phyloP scores from a whole-genome alignment of 352 stramenopile genomes.

The Globisporangium paroecandrum region DNA sequence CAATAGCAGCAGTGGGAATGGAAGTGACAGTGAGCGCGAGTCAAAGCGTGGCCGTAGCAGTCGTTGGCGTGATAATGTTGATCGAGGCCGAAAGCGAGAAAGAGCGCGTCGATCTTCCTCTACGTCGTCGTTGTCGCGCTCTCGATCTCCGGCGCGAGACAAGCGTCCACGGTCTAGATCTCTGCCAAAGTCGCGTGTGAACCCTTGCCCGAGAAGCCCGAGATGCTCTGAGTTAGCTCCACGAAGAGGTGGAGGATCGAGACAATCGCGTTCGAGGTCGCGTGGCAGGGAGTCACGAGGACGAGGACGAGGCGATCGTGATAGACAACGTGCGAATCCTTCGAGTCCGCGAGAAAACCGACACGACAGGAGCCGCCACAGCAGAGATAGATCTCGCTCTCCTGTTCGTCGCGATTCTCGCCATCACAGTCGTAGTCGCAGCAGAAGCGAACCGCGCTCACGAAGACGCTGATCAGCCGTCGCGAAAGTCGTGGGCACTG shows the following conservation, averaged over 20 bases:
- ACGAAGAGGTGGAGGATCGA: neutral
- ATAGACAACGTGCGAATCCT: neutral
- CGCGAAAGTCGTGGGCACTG: neutral
- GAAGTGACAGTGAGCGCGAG: neutral
- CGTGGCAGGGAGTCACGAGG: neutral
- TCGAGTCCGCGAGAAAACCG: neutral
- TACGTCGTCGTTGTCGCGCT: neutral
- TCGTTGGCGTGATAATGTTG: neutral
- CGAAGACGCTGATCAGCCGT: neutral
- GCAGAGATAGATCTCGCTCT: neutral
- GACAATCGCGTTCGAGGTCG: slow-evolving; percentile 1
- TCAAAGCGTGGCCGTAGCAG: neutral
- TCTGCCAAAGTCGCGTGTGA: neutral
- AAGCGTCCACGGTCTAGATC: neutral
- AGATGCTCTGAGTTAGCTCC: neutral
- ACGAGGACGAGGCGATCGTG: neutral
- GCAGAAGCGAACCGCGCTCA: neutral
- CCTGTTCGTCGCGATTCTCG: neutral
- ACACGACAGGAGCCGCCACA: neutral
- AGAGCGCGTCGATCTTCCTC: neutral
- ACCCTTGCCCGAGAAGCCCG: neutral
- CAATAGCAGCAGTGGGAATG: neutral
- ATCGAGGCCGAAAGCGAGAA: neutral
- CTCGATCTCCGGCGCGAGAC: neutral
- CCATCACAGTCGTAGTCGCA: neutral